Base-by-base conservation (phyloP, 768 basidiomycete genomes). In the Filobasidium wieringae region DNA sequence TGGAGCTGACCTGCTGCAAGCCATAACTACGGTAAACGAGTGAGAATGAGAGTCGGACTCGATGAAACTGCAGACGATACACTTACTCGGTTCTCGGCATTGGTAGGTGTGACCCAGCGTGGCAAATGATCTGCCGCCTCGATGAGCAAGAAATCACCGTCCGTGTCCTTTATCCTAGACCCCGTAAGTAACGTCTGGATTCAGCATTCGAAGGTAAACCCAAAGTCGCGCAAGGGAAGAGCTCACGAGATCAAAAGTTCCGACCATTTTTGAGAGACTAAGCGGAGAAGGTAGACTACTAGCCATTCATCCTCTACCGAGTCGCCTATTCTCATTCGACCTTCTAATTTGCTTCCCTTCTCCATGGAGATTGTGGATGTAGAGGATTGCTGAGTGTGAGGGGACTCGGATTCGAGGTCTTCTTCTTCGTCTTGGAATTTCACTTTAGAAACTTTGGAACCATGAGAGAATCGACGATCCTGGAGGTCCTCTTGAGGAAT, bases 291-390 rank as follows among this genome's bases (percentile, higher is more conserved):
- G 88, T 88, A 97, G 17, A 96, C 90, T 14, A 81, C 79, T 70
- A 84, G 85, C 95, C 95, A 99, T 74, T 99, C 95, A 66, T 99
- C 95, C 72, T 99, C 92, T n/a, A 97, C 80, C 53, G 84, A 87
- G 74, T 99, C 95, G 2, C 95, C 93, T 24, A 97, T 87, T 43
- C 91, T 78, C 84, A 92, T 87, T 43, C 78, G 77, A 8, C 92
- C 90, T 67, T 89, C 84, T 1, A 96, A 74, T 39, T 83, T 76
- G 76, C 80, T 6, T 29, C 53, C 40, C 32, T 43, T 12, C 33
- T 31, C 51, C 47, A 27, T 1, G 9, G 31, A 1, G 15, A n/a
- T n/a, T n/a, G n/a, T 6, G n/a, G 26, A 17, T 17, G 51, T 6
- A 29, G 56, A 51, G 11, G 36, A 9, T 11, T 19, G 2, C 14